A percentile compares a stretch with the other conserved stretches of the same genome.
Evolutionary conservation across 768 basidiomycete genomes (phyloP).

Genomic region (Tephrocybe sp.): DNA sequence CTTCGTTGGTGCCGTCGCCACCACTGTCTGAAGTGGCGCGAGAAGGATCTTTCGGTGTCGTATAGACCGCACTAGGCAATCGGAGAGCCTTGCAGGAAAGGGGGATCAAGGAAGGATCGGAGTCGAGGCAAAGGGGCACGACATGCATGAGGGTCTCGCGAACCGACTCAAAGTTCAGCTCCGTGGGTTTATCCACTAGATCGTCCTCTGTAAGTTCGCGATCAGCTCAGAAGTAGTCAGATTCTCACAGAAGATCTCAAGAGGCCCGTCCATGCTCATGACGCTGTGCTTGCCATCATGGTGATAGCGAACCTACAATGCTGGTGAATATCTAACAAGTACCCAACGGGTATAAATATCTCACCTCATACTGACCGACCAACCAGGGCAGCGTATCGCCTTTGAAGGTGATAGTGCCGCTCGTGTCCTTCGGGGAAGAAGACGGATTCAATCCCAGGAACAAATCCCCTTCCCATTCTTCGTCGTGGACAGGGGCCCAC

Average conservation of each 20-base stretch:
- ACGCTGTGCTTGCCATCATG: constrained; percentile 98
- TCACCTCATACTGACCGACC: constrained; percentile 83
- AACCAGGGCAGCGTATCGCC: constrained; percentile 85
- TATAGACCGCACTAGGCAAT: constrained; percentile 17
- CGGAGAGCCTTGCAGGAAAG: constrained; percentile 51
- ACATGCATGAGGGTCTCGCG: constrained; percentile 69
- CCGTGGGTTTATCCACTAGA: constrained; percentile 68
- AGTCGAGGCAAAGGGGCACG: constrained; percentile 85
- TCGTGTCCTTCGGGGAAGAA: constrained; percentile 42
- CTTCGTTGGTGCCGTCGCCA: neutral
- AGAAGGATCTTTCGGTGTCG: neutral
- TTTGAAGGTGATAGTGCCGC: constrained; percentile 73
- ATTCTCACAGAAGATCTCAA: constrained; percentile 84
- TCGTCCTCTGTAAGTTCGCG: constrained; percentile 5
- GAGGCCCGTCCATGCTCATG: constrained; percentile 78
- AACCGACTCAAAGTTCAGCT: constrained; percentile 64
- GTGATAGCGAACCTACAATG: constrained; percentile 78
- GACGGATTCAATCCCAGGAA: constrained; percentile 50
- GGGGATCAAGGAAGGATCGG: constrained; percentile 81
- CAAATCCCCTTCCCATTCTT: constrained; percentile 92
- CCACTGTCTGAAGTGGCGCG: neutral
- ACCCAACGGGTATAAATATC: constrained; percentile 7
- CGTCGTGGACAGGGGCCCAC: constrained; percentile 90
- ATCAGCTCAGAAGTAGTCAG: neutral
- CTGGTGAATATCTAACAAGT: neutral